Evolutionary conservation across 768 basidiomycete species (phyloP).

Genomic region (Calocera cornea): DNA sequence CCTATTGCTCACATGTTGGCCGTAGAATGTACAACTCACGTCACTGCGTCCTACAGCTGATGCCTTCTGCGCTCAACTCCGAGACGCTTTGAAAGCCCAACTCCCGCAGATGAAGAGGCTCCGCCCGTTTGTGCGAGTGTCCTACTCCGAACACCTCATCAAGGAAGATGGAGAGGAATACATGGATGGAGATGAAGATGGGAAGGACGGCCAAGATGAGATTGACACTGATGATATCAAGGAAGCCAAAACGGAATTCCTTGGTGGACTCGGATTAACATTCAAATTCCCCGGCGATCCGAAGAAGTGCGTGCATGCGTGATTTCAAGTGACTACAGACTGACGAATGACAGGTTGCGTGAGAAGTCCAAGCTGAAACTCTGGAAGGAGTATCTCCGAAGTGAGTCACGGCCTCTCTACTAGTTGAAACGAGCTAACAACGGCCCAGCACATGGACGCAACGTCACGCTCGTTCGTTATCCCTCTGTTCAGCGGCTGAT

Average conservation of each 20-base stretch:
- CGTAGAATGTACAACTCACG: constrained; percentile 70
- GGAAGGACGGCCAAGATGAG: constrained; percentile 39
- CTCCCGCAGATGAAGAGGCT: constrained; percentile 87
- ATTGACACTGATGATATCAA: constrained; percentile 31
- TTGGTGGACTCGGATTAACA: constrained; percentile 63
- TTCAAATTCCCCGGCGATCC: constrained; percentile 90
- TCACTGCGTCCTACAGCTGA: constrained; percentile 87
- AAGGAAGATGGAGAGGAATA: constrained; percentile 26
- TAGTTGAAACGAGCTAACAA: constrained; percentile 8
- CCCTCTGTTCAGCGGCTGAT: constrained; percentile 95
- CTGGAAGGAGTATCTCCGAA: constrained; percentile 76
- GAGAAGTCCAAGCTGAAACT: constrained; percentile 92
- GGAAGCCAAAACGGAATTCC: constrained; percentile 40
- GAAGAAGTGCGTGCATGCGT: constrained; percentile 50
- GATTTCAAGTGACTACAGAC: background rate
- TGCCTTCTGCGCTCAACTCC: constrained; percentile 75
- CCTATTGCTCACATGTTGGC: background rate
- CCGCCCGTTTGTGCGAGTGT: constrained; percentile 79
- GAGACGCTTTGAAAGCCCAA: constrained; percentile 79
- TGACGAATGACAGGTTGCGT: constrained; percentile 40
- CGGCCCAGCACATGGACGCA: constrained; percentile 69
- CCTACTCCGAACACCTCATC: constrained; percentile 86
- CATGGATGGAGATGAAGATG: constrained; percentile 47
- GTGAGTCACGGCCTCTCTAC: constrained; percentile 30
- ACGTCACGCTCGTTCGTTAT: constrained; percentile 88